Evolutionary conservation across 805 yeast species (phyloP).

Genomic region (Saturnispora serradocipensis): DNA sequence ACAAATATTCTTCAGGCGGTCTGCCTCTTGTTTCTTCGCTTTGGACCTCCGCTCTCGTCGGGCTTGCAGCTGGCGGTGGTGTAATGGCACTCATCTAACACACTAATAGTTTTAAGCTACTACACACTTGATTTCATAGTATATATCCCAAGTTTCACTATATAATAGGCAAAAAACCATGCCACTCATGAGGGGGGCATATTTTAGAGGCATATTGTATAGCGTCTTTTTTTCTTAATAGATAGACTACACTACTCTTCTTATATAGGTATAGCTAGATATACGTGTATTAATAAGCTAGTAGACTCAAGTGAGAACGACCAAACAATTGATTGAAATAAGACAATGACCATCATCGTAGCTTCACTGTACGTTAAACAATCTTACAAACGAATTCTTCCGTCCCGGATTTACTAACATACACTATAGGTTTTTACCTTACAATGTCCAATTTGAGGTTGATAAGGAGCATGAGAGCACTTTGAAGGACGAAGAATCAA

Average conservation of each 20-base stretch:
- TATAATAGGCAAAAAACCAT: background rate
- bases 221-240: background rate
- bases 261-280: background rate
- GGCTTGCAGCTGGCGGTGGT: background rate
- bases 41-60: background rate
- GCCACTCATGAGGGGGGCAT: background rate
- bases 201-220: background rate
- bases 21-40: background rate
- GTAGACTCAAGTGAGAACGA: background rate
- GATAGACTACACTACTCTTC: background rate
- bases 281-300: background rate
- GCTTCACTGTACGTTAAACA: constrained; percentile 52
- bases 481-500: constrained; percentile 10
- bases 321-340: background rate
- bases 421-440: constrained; percentile 51
- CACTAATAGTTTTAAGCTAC: background rate
- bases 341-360: constrained; percentile 52
- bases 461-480: constrained; percentile 13
- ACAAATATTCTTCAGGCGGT: background rate
- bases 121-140: background rate
- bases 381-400: background rate
- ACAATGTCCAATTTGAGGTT: constrained; percentile 61
- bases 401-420: constrained; percentile 3
- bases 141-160: background rate
- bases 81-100: background rate